Percentiles rank a stretch among this genome's conserved stretches.
phyloP scores from a whole-genome alignment of 2,329 filamentous ascomycete species.

The Hypoxylon sp. region DNA sequence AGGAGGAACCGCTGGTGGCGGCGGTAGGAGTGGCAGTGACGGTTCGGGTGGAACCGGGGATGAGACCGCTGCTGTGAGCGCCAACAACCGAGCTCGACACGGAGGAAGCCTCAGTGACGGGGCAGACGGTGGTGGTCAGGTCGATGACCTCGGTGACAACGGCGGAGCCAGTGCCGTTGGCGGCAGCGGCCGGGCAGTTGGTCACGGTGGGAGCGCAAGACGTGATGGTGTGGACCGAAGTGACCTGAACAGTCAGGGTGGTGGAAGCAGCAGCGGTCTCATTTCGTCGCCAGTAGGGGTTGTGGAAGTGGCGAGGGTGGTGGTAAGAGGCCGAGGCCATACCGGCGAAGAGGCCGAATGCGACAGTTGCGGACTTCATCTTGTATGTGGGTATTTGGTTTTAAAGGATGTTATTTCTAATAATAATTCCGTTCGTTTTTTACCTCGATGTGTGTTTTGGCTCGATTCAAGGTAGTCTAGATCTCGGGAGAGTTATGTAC shows the following conservation, averaged over 20 bases:
- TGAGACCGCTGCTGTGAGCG: conserved; percentile 46
- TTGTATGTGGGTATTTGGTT: too few relatives aligned
- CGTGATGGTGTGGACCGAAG: conserved; percentile 45
- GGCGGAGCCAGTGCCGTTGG: conserved; percentile 42
- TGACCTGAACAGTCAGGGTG: conserved; percentile 46
- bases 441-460: conserved; percentile 27
- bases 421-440: conserved; percentile 22
- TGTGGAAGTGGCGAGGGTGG: conserved; percentile 46
- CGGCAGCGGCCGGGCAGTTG: conserved; percentile 45
- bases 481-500: conserved; percentile 43
- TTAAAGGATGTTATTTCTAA: too few relatives aligned
- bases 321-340: conserved; percentile 45
- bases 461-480: conserved; percentile 32
- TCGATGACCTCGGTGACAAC: conserved; percentile 49
- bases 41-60: conserved; percentile 43
- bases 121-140: conserved; percentile 50
- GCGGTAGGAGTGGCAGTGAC: conserved; percentile 31
- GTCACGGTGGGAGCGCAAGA: conserved; percentile 48
- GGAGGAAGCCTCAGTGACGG: conserved; percentile 45
- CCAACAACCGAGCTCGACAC: conserved; percentile 45
- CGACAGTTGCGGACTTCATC: conserved; percentile 49
- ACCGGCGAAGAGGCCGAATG: conserved; percentile 46
- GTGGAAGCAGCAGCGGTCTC: conserved; percentile 40
- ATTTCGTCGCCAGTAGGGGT: conserved; percentile 43
- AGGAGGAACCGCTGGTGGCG: conserved; percentile 27